Percentiles rank a stretch among this genome's conserved stretches.
Conservation (phyloP, 805 yeast genomes). For the Lipomyces starkeyi region DNA sequence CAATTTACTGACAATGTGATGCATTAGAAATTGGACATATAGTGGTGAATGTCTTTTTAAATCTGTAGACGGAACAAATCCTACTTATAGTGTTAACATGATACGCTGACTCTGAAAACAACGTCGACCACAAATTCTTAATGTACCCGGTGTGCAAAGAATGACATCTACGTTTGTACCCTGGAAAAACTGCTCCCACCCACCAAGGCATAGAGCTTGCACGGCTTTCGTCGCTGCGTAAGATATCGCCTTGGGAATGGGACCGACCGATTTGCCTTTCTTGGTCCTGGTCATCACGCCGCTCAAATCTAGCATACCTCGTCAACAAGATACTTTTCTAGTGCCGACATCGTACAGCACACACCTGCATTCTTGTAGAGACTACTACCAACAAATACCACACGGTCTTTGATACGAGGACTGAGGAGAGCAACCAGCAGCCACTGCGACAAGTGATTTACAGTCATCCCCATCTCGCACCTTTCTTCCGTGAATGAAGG, state of each 20-base stretch:
- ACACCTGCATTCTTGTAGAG: constrained; percentile 28
- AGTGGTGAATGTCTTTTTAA: neutral
- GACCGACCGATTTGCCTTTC: neutral
- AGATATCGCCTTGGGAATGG: constrained; percentile 11
- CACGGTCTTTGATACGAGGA: constrained; percentile 23
- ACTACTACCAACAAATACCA: constrained; percentile 30
- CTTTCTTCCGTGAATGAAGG: constrained; percentile 33
- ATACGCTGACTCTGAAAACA: neutral
- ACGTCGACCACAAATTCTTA: neutral
- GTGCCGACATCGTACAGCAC: neutral
- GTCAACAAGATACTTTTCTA: neutral
- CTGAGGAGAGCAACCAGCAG: constrained; percentile 25
- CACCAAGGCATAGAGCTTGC: constrained; percentile 26
- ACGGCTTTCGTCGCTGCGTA: constrained; percentile 26
- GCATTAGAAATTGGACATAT: constrained; percentile 5
- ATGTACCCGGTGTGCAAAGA: constrained; percentile 22
- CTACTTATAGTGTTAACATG: neutral
- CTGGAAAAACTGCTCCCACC: constrained; percentile 22
- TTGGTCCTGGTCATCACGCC: constrained; percentile 4
- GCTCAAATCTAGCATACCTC: constrained; percentile 12
- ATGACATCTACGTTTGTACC: constrained; percentile 27
- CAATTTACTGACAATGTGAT: constrained; percentile 16
- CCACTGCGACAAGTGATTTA: constrained; percentile 38
- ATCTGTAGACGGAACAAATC: constrained; percentile 11
- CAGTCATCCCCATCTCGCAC: constrained; percentile 30